Percentiles rank a stretch among this genome's conserved stretches.
phyloP scores from a whole-genome alignment of 257 asterid species.

The Gentiana macrophylla region DNA sequence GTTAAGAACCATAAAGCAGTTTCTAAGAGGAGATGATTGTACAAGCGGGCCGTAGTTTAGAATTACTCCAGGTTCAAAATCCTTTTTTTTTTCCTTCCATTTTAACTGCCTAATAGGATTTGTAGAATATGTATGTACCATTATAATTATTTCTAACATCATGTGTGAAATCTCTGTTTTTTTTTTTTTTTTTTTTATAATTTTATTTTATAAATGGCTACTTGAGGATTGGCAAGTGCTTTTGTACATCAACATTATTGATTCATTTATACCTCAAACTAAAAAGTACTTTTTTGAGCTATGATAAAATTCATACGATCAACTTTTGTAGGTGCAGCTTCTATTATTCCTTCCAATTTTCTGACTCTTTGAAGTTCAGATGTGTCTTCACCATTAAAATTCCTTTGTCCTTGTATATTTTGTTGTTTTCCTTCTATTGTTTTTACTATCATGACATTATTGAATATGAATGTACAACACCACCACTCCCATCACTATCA shows the following conservation, averaged over 20 bases:
- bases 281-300: neutral
- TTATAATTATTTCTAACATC: no score
- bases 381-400: neutral
- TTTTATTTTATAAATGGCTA: neutral
- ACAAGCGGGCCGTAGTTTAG: conserved; percentile 10
- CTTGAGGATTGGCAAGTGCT: conserved; percentile 1
- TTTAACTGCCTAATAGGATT: neutral
- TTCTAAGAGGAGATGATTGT: conserved; percentile 29
- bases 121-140: conserved; percentile 10
- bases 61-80: conserved; percentile 11
- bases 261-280: conserved; percentile 7
- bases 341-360: neutral
- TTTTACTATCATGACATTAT: neutral
- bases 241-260: conserved; percentile 8
- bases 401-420: conserved; percentile 6
- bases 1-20: conserved; percentile 31
- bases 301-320: neutral
- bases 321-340: neutral
- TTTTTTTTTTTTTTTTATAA: neutral
- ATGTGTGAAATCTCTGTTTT: conserved; percentile 2
- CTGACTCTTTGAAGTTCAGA: conserved; percentile 2
- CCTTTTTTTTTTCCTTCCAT: neutral
- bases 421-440: neutral
- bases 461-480: conserved; percentile 1
- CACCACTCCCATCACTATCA: conserved; percentile 8